phyloP scores from a whole-genome alignment of 352 stramenopile genomes.

The Pythium periplocum region DNA sequence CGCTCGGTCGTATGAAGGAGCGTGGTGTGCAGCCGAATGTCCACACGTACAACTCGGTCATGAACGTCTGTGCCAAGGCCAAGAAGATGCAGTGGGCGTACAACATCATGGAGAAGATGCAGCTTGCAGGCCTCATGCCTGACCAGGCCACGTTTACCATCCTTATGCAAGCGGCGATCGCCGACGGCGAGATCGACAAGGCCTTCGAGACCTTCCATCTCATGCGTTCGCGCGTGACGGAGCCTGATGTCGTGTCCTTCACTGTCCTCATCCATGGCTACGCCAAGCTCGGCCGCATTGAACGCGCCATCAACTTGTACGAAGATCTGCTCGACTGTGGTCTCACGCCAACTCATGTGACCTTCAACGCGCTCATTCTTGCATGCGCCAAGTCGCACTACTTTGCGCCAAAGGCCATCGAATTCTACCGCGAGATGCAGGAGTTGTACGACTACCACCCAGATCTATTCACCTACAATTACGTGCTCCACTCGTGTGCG shows the following conservation, averaged over 20 bases:
- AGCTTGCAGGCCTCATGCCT: conserved; percentile 59
- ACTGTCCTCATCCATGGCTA: conserved; percentile 70
- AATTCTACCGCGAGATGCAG: conserved; percentile 87
- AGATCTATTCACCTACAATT: conserved; percentile 74
- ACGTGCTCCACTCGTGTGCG: conserved; percentile 67
- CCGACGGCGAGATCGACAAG: conserved; percentile 66
- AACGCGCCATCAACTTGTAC: conserved; percentile 67
- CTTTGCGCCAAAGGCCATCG: conserved; percentile 77
- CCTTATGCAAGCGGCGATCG: conserved; percentile 73
- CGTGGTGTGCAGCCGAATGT: conserved; percentile 49
- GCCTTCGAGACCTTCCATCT: conserved; percentile 83
- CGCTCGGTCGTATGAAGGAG: conserved; percentile 79
- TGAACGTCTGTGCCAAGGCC: conserved; percentile 75
- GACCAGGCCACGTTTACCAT: conserved; percentile 74
- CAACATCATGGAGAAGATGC: conserved; percentile 86
- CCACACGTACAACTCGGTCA: conserved; percentile 73
- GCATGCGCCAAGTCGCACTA: conserved; percentile 82
- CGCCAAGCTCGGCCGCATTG: conserved; percentile 66
- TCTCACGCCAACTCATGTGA: conserved; percentile 62
- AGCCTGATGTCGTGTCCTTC: conserved; percentile 70
- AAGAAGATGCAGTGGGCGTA: conserved; percentile 64
- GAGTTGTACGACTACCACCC: conserved; percentile 81
- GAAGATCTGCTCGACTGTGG: conserved; percentile 72
- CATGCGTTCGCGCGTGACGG: conserved; percentile 67
- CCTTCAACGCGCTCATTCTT: conserved; percentile 77